These are phyloP conservation scores for Colletotrichum filicis DNA, from an alignment of 2,329 filamentous ascomycete species.

Conservation along the genomic window DNA sequence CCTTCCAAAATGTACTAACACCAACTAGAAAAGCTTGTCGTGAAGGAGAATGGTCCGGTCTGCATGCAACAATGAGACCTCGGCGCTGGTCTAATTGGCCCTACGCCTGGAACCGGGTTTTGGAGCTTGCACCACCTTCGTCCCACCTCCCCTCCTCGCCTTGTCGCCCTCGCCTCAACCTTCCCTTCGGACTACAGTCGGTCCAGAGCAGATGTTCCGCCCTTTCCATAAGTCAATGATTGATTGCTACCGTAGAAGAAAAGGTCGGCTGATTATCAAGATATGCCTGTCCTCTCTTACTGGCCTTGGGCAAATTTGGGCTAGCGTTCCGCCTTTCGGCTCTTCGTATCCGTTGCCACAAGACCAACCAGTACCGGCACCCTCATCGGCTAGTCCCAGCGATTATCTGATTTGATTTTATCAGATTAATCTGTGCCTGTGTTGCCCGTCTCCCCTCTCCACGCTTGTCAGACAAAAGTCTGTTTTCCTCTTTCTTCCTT, in stretches of 20 bases:
- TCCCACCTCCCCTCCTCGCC: neutral
- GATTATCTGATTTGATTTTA: slow-evolving; percentile 27
- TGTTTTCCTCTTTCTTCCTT: neutral
- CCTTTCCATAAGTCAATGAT: neutral
- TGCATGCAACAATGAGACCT: slow-evolving; percentile 1
- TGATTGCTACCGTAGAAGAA: neutral
- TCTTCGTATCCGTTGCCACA: neutral
- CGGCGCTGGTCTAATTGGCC: neutral
- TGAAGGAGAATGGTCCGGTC: neutral
- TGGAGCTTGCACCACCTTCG: neutral
- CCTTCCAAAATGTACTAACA: neutral
- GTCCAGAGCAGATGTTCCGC: neutral
- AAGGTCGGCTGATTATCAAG: slow-evolving; percentile 24
- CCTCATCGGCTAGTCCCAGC: slow-evolving; percentile 3
- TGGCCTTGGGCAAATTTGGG: neutral
- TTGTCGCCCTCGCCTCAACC: slow-evolving; percentile 11
- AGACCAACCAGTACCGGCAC: neutral
- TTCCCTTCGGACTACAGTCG: neutral
- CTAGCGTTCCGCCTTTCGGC: slow-evolving; percentile 13
- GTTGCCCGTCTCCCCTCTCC: neutral
- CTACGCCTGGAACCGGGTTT: neutral
- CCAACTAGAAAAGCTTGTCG: slow-evolving; percentile 15
- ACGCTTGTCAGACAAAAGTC: neutral
- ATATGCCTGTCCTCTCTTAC: slow-evolving; percentile 8
- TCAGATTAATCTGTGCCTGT: slow-evolving; percentile 14